Conservation (phyloP, 352 stramenopile species). For the Globisporangium emineosum region DNA sequence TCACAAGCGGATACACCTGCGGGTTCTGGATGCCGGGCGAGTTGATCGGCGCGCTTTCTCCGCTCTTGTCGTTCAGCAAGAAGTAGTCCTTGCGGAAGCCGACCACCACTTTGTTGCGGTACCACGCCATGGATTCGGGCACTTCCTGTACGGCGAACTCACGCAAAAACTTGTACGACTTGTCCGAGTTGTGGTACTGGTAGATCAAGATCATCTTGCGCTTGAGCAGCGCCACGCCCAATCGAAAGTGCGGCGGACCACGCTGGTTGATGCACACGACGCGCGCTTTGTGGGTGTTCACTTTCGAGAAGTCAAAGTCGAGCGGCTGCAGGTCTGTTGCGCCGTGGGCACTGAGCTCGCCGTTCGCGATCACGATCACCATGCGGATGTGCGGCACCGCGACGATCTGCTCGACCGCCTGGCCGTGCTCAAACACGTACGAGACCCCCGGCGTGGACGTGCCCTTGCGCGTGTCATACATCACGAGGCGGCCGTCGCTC, state of each 20-base stretch:
- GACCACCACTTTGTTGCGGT: conserved; percentile 85
- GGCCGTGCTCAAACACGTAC: conserved; percentile 71
- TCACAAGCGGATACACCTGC: conserved; percentile 68
- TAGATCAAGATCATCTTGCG: conserved; percentile 74
- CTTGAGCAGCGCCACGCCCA: conserved; percentile 65
- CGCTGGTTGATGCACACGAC: conserved; percentile 82
- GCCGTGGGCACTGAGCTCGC: conserved; percentile 64
- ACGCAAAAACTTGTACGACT: conserved; percentile 73
- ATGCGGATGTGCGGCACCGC: conserved; percentile 86
- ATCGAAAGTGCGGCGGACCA: conserved; percentile 77
- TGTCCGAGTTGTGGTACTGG: conserved; percentile 79
- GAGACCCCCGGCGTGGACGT: conserved; percentile 50
- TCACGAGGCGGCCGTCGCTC: conserved; percentile 73
- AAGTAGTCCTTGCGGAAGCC: conserved; percentile 75
- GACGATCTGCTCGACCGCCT: conserved; percentile 75
- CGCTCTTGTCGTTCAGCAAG: conserved; percentile 82
- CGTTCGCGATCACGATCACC: conserved; percentile 80
- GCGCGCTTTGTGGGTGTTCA: conserved; percentile 69
- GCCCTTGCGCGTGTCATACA: conserved; percentile 87
- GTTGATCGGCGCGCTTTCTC: conserved; percentile 69
- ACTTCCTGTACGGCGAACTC: conserved; percentile 76
- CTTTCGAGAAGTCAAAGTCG: conserved; percentile 74
- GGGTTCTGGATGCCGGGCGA: conserved; percentile 63
- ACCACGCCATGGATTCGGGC: conserved; percentile 82
- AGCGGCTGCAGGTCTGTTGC: conserved; percentile 79